Evolutionary conservation across 1,284 basidiomycete species (phyloP).

Genomic region (Cerioporus squamosus): DNA sequence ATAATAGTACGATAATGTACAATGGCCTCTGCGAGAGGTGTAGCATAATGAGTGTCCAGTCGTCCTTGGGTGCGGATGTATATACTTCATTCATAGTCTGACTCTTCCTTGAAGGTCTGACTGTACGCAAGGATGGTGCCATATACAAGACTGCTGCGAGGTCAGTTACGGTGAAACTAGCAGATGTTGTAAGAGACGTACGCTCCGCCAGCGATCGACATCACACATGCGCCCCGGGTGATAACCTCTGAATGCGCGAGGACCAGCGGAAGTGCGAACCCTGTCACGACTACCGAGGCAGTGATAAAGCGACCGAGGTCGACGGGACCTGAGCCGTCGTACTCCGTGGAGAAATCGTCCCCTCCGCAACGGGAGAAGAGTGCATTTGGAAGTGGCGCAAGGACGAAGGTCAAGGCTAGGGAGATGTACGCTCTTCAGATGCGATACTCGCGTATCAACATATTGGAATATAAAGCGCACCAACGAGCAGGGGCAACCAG

Average conservation of each 20-base stretch:
- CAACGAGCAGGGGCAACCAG: slow-evolving; percentile 97
- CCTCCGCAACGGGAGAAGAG: slow-evolving; percentile 84
- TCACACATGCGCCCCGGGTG: slow-evolving; percentile 82
- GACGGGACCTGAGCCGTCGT: slow-evolving; percentile 64
- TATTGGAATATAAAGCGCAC: slow-evolving; percentile 55
- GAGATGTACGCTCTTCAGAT: background rate
- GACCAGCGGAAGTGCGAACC: slow-evolving; percentile 92
- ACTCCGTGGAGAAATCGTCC: slow-evolving; percentile 80
- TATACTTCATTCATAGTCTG: slow-evolving; percentile 65
- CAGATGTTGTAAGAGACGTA: slow-evolving; percentile 41
- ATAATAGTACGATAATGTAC: slow-evolving; percentile 30
- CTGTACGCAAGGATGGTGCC: slow-evolving; percentile 91
- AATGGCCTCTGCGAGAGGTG: slow-evolving; percentile 23
- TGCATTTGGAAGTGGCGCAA: slow-evolving; percentile 95
- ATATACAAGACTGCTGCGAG: slow-evolving; percentile 76
- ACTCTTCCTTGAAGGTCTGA: slow-evolving; percentile 81
- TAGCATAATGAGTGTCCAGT: slow-evolving; percentile 23
- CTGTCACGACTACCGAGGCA: slow-evolving; percentile 87
- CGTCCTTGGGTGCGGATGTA: slow-evolving; percentile 12
- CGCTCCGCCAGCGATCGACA: slow-evolving; percentile 95
- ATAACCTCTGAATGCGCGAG: slow-evolving; percentile 94
- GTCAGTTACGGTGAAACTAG: slow-evolving; percentile 14
- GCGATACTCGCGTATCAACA: background rate
- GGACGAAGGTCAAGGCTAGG: slow-evolving; percentile 90
- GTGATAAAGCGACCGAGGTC: slow-evolving; percentile 95